Evolutionary conservation across 139 green algal genomes (phyloP), one percentile per base, ranked within the genome.

Genomic region (Chlorella vulgaris): DNA sequence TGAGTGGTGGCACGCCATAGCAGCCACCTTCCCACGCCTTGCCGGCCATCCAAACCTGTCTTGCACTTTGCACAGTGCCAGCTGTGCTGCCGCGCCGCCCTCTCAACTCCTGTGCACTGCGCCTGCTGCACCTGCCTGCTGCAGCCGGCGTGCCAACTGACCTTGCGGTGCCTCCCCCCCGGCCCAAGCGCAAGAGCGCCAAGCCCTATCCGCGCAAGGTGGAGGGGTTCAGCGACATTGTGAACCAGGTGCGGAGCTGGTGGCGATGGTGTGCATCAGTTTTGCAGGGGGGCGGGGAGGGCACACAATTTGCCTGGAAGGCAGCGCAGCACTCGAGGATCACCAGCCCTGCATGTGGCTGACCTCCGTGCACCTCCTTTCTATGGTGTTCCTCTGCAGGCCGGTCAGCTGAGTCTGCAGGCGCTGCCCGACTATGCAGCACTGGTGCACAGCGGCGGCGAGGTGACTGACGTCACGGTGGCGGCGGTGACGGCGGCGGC

Each of bases 141-240:
- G 58, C 80, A 84, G 81, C 50, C 19, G 69, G 82, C 3, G 39
- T 86, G 38, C 76, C 85, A 0, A 81, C 87, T 3, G 83, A 86
- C 68, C 83, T 97, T 67, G 75, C 82, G 51, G 95, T 98, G 63
- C 95, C 95, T 2, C 95, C 95, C 4, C 95, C 95, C 0, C 81
- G 95, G 24, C 93, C 92, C 31, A 98, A 98, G 87, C 87, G 91
- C 63, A 97, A 96, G 82, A 90, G 92, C 29, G 38, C 81, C 19
- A 87, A 92, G 70, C 92, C 92, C 1, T 97, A 97, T 78, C 93
- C 94, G 2, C 86, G 89, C 29, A 96, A 96, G 76, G 81, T 89
- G 0, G 69, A 69, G 3, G 55, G 40, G n/a, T 33, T 31, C 36
- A 75, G 55, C 36, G 66, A 63, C 50, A 68, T 77, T 18, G 65